Conservation (phyloP, 805 yeast genomes). For the Saccharomycopsis olivae region DNA sequence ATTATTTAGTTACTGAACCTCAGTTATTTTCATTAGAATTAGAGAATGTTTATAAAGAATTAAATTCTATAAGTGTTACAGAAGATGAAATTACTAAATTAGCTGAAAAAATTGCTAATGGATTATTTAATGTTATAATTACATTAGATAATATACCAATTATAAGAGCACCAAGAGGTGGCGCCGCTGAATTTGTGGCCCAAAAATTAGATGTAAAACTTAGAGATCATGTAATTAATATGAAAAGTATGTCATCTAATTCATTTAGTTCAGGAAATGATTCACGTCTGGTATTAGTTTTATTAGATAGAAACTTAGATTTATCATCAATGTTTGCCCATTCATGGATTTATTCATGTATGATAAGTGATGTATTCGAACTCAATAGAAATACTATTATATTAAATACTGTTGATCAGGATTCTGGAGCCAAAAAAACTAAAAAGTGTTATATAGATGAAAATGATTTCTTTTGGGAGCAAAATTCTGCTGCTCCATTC, state of each 20-base stretch:
- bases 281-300: conserved; percentile 58
- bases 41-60: conserved; percentile 49
- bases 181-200: conserved; percentile 93
- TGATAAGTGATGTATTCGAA: conserved; percentile 86
- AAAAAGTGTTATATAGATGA: conserved; percentile 85
- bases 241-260: conserved; percentile 25
- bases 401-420: conserved; percentile 30
- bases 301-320: conserved; percentile 84
- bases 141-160: conserved; percentile 78
- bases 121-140: conserved; percentile 68
- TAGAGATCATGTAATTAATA: conserved; percentile 74
- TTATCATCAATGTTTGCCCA: conserved; percentile 90
- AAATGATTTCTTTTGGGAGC: conserved; percentile 83
- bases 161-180: conserved; percentile 82
- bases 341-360: conserved; percentile 95
- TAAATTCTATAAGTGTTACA: conserved; percentile 60
- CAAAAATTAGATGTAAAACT: conserved; percentile 73
- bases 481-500: conserved; percentile 79
- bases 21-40: conserved; percentile 74
- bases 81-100: conserved; percentile 64
- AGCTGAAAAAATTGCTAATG: conserved; percentile 66
- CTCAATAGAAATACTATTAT: conserved; percentile 75
- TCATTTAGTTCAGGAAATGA: conserved; percentile 19
- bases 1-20: conserved; percentile 89
- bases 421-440: conserved; percentile 36